phyloP scores from a whole-genome alignment of 202 grass and related monocot genomes.

The Carex arenaria region DNA sequence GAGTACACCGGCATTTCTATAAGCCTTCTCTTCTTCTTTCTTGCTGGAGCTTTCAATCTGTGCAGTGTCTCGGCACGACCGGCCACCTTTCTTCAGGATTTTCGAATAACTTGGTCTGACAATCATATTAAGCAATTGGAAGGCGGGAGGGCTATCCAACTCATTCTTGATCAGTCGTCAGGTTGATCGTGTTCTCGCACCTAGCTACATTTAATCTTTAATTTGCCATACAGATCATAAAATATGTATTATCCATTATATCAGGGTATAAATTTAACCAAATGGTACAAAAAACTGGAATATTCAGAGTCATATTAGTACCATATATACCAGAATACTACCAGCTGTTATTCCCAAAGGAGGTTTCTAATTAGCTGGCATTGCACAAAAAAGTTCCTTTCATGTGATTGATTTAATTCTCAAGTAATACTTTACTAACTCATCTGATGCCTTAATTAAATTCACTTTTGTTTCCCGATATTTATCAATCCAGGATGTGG shows the following conservation, averaged over 20 bases:
- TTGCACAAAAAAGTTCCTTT: not conserved
- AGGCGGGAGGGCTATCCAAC: constrained; percentile 17
- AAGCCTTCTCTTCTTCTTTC: not conserved
- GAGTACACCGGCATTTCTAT: not conserved
- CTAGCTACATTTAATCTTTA: not conserved
- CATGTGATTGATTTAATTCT: not conserved
- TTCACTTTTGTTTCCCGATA: not conserved
- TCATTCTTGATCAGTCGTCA: constrained; percentile 37
- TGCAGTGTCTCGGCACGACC: not conserved
- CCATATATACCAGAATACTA: not conserved
- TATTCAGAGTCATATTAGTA: not conserved
- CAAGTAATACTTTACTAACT: not conserved
- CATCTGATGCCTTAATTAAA: no score
- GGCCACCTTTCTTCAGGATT: constrained; percentile 20
- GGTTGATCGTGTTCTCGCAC: not conserved
- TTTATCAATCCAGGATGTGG: constrained; percentile 25
- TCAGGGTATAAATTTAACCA: not conserved
- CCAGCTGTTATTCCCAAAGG: not conserved
- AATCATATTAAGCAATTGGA: constrained; percentile 29
- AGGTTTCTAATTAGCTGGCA: not conserved
- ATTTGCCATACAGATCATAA: not conserved
- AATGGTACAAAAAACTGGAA: not conserved
- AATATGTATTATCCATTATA: not conserved
- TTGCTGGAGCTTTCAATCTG: not conserved
- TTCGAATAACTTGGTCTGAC: constrained; percentile 36